Conservation (phyloP, 805 yeast species). For the Wickerhamomyces bovis region DNA sequence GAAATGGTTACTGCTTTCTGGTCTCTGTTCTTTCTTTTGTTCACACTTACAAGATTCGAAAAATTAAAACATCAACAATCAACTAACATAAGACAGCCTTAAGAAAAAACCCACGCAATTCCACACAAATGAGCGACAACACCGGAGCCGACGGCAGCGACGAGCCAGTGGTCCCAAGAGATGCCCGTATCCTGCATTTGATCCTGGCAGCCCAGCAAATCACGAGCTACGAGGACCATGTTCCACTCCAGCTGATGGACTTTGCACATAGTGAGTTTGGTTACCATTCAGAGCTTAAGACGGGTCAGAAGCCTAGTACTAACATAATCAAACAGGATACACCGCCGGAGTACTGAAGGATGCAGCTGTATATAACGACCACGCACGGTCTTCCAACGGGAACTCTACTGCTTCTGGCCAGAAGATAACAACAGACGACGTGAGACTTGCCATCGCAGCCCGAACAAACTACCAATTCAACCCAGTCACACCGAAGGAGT, state of each 20-base stretch:
- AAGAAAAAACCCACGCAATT: background rate
- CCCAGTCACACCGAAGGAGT: constrained; percentile 92
- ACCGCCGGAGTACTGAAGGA: constrained; percentile 84
- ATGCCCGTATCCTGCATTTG: constrained; percentile 83
- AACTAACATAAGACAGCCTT: background rate
- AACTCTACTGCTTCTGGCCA: constrained; percentile 34
- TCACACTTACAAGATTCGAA: too few species aligned
- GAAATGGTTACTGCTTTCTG: too few species aligned
- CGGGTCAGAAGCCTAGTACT: constrained; percentile 2
- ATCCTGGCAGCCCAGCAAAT: constrained; percentile 92
- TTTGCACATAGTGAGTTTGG: constrained; percentile 70
- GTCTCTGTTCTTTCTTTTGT: too few species aligned
- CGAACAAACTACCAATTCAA: constrained; percentile 94
- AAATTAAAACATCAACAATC: background rate
- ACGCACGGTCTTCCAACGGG: constrained; percentile 45
- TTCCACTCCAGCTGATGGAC: constrained; percentile 93
- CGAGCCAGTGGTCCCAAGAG: constrained; percentile 58
- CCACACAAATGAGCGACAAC: constrained; percentile 2
- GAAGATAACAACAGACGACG: constrained; percentile 78
- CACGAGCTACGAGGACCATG: constrained; percentile 89
- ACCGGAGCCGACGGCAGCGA: constrained; percentile 16
- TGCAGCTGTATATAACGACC: constrained; percentile 85
- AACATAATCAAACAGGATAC: constrained; percentile 43
- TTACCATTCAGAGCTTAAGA: too few species aligned
- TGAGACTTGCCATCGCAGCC: constrained; percentile 88